Percentiles rank a stretch among this genome's conserved stretches.
Conservation (phyloP, 1,284 basidiomycete species). For the Microbotryomycetes sp. region DNA sequence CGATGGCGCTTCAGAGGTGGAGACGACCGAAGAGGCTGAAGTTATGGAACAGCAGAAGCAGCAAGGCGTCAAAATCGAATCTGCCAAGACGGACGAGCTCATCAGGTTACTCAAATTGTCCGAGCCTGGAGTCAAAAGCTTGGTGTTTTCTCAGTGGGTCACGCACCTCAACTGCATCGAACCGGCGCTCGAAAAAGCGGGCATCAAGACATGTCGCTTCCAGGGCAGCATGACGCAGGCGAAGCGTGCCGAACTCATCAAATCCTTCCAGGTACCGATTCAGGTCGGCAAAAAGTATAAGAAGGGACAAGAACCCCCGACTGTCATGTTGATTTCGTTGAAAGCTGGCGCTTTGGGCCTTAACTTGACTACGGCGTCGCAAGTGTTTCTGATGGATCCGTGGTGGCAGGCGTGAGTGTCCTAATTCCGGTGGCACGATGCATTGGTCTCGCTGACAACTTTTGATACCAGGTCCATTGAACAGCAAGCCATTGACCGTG, state of each 20-base stretch:
- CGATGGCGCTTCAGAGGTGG: not conserved
- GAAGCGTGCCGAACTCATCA: slow-evolving; percentile 33
- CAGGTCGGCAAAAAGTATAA: slow-evolving; percentile 15
- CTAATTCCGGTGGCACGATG: not conserved
- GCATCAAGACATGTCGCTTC: slow-evolving; percentile 27
- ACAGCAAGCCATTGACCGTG: slow-evolving; percentile 37
- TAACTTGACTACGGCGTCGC: slow-evolving; percentile 28
- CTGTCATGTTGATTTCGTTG: slow-evolving; percentile 35
- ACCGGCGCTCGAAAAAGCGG: slow-evolving; percentile 15
- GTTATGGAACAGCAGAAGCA: not conserved
- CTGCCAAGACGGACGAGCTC: slow-evolving; percentile 25
- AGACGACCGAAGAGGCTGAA: slow-evolving; percentile 6
- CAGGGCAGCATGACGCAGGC: slow-evolving; percentile 35
- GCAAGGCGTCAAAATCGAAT: not conserved
- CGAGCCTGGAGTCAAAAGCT: slow-evolving; percentile 24
- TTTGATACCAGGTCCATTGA: slow-evolving; percentile 17
- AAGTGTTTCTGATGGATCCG: slow-evolving; percentile 32
- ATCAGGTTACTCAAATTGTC: slow-evolving; percentile 21
- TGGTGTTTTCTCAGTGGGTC: slow-evolving; percentile 37
- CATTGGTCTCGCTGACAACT: not conserved
- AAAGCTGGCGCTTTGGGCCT: slow-evolving; percentile 30
- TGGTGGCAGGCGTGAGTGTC: slow-evolving; percentile 31
- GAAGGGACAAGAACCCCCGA: slow-evolving; percentile 27
- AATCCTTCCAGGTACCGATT: slow-evolving; percentile 14
- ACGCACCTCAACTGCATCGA: slow-evolving; percentile 32